phyloP scores from a whole-genome alignment of 2,329 filamentous ascomycete genomes.

The Colletotrichum chrysophilum region DNA sequence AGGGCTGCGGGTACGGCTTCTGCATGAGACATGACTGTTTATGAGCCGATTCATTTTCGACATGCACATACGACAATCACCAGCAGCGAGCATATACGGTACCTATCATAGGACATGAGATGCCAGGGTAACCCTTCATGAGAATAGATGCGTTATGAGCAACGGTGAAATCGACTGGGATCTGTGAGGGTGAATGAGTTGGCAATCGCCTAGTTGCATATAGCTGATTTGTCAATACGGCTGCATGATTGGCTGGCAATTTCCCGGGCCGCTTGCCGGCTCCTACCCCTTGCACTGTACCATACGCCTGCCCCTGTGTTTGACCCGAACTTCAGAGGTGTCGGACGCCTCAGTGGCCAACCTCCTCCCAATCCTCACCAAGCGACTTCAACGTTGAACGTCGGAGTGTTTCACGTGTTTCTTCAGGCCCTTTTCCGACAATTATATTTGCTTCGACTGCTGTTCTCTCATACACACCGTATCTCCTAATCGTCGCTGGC shows the following conservation, averaged over 20 bases:
- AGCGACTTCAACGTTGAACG: not conserved
- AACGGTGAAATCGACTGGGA: not conserved
- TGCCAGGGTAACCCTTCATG: not conserved
- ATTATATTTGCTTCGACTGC: not conserved
- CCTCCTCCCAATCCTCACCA: not conserved
- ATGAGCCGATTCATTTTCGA: not conserved
- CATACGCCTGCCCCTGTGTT: conserved; percentile 10
- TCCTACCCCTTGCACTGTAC: not conserved
- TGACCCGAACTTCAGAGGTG: conserved; percentile 20
- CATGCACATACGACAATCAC: not conserved
- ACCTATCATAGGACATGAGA: not conserved
- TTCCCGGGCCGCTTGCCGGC: not conserved
- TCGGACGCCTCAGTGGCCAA: not conserved
- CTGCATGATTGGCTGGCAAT: conserved; percentile 1
- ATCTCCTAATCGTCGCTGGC: not conserved
- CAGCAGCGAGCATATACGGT: not conserved
- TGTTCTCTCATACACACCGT: not conserved
- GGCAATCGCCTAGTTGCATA: not conserved
- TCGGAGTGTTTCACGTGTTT: not conserved
- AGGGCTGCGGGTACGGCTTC: not conserved
- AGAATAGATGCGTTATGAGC: not conserved
- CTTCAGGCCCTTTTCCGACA: not conserved
- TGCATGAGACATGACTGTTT: not conserved
- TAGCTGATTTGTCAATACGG: not conserved
- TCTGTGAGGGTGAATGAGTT: not conserved